phyloP scores from a whole-genome alignment of 2,329 filamentous ascomycete species.

The Tothia fuscella region DNA sequence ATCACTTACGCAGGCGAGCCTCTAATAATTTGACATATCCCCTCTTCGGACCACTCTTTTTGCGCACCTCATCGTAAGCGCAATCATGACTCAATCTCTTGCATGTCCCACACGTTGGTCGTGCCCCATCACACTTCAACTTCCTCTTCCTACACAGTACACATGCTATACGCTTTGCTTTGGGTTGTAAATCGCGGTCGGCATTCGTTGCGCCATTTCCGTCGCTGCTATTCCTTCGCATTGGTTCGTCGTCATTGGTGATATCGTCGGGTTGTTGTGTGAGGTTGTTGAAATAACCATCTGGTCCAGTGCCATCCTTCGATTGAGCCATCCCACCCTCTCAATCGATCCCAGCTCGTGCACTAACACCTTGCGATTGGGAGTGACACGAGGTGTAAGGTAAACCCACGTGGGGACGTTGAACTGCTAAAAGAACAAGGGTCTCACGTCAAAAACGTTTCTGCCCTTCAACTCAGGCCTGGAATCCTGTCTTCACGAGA shows the following conservation, averaged over 20 bases:
- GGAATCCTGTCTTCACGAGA: too few species aligned
- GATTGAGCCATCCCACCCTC: slow-evolving; percentile 1
- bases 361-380: too few species aligned
- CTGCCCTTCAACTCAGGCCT: too few species aligned
- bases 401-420: background rate
- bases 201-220: slow-evolving; percentile 48
- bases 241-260: background rate
- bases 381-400: too few species aligned
- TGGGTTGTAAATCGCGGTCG: slow-evolving; percentile 25
- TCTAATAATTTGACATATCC: slow-evolving; percentile 92
- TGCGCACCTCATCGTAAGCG: slow-evolving; percentile 81
- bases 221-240: slow-evolving; percentile 19
- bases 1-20: slow-evolving; percentile 68
- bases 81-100: slow-evolving; percentile 76
- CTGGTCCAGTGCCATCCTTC: slow-evolving; percentile 13
- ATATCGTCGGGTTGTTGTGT: slow-evolving; percentile 31
- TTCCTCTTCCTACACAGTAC: slow-evolving; percentile 90
- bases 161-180: slow-evolving; percentile 79
- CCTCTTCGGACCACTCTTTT: slow-evolving; percentile 88
- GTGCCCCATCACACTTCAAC: slow-evolving; percentile 73
- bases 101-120: slow-evolving; percentile 75
- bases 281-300: slow-evolving; percentile 47
- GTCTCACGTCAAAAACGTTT: background rate
- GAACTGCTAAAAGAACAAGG: background rate
- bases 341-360: too few species aligned